Percentiles rank a stretch among this genome's conserved stretches.
phyloP scores from a whole-genome alignment of 441 rosid species.

The Adansonia rubrostipa region DNA sequence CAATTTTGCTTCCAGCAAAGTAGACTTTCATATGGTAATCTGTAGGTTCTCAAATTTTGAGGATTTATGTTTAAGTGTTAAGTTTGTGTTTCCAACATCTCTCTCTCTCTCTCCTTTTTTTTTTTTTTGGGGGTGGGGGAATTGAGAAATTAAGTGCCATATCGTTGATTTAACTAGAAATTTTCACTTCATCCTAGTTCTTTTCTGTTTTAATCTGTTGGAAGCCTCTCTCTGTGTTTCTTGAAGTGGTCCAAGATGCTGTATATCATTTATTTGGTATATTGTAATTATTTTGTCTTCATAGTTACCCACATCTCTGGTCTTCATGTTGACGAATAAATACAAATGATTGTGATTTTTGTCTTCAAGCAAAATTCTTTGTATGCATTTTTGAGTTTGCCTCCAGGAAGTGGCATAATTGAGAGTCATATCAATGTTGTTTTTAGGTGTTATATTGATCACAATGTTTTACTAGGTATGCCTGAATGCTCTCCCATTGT shows the following conservation, averaged over 20 bases:
- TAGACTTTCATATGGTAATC: conserved; percentile 11
- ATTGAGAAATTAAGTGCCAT: conserved; percentile 1
- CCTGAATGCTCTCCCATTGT: conserved; percentile 46
- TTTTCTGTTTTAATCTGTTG: conserved; percentile 3
- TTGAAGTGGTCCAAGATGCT: background rate
- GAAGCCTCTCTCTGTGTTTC: conserved; percentile 11
- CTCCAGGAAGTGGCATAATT: background rate
- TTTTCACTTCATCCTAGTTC: background rate
- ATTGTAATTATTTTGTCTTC: background rate
- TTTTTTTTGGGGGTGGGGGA: background rate
- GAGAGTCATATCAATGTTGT: conserved; percentile 15
- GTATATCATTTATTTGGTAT: background rate
- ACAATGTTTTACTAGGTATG: conserved; percentile 52
- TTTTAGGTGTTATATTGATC: conserved; percentile 21
- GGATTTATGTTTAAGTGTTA: background rate
- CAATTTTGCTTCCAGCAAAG: background rate
- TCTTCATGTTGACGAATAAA: conserved; percentile 13
- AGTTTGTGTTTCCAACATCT: background rate
- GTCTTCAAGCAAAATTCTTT: conserved; percentile 15
- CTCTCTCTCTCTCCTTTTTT: background rate
- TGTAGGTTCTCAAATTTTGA: background rate
- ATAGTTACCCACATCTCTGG: background rate
- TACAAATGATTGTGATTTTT: conserved; percentile 17
- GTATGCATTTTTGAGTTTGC: background rate
- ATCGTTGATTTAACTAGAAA: background rate